Conservation (phyloP, 179 eudicot species). For the Spergularia azorica region DNA sequence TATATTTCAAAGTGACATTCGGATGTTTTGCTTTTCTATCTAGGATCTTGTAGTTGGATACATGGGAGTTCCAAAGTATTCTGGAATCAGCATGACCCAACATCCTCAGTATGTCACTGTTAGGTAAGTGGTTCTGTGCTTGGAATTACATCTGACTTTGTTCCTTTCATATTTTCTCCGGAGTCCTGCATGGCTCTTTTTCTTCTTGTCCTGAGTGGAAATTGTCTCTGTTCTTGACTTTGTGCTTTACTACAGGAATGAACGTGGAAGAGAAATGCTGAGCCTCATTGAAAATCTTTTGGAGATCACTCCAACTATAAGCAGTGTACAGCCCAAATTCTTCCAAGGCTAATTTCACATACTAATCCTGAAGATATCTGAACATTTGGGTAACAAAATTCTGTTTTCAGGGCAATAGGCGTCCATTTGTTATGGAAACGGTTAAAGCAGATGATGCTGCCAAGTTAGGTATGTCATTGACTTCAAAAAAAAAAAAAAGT, state of each 20-base stretch:
- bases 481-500: too few relatives aligned
- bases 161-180: not conserved
- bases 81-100: conserved; percentile 89
- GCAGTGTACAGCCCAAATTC: conserved; percentile 52
- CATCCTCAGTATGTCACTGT: conserved; percentile 98
- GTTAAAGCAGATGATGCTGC: conserved; percentile 97
- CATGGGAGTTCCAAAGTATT: conserved; percentile 98
- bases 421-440: conserved; percentile 88
- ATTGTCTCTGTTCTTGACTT: not conserved
- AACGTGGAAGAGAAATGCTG: conserved; percentile 94
- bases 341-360: not conserved
- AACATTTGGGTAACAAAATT: conserved; percentile 1
- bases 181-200: not conserved
- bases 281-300: conserved; percentile 72
- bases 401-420: conserved; percentile 74
- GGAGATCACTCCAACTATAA: conserved; percentile 85
- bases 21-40: conserved; percentile 10
- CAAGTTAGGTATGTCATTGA: conserved; percentile 69
- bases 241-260: conserved; percentile 54
- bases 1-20: not conserved
- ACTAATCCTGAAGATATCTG: not conserved
- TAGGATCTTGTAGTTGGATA: conserved; percentile 98
- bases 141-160: not conserved
- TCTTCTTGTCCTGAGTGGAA: not conserved
- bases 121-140: conserved; percentile 47